Base-by-base conservation (phyloP, 257 asterid genomes). In the Apocynum venetum region DNA sequence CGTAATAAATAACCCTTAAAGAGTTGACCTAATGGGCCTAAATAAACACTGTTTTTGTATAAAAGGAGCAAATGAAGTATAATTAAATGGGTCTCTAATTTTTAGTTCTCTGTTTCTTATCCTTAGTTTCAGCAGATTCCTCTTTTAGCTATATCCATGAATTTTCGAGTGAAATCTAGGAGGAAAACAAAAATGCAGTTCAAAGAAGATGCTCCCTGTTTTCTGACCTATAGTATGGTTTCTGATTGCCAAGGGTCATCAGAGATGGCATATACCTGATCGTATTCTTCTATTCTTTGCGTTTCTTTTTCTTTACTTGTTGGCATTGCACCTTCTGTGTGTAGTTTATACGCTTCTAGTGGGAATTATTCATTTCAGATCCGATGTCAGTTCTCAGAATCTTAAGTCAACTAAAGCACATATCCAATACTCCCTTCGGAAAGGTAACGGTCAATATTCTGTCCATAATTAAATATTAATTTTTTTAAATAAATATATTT, bases 241-340 rank as follows among this genome's bases (percentile, higher is more conserved):
- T 38, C 40, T 64, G 13, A 13, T n/a, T 61, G 79, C 67, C 52
- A 48, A 53, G 64, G 47, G 14, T 46, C 49, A 46, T 2, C 15
- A 7, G 10, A 63, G 49, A 49, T 47, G 73, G 83, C 84, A 84
- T 79, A 86, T 88, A 70, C 86, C 73, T 41, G 2, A 9, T 71
- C 40, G 77, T 84, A 79, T 85, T 72, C 84, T 25, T 70, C 61
- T 2, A 19, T 48, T 48, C 36, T 12, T 59, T 14, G 0, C 19
- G 15, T 35, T 59, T 73, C 41, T 14, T 47, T 65, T 66, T 9
- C 10, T 13, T 53, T 53, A 12, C 4, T 35, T 13, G 55, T 48
- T 49, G 12, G 55, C 57, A 31, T 53, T 61, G 19, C 63, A 20
- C 2, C 15, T 36, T 63, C 25, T 31, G 31, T 9, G 2, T 36